Conservation (phyloP, 2,329 filamentous ascomycete species). For the Pseudocercospora vitis region DNA sequence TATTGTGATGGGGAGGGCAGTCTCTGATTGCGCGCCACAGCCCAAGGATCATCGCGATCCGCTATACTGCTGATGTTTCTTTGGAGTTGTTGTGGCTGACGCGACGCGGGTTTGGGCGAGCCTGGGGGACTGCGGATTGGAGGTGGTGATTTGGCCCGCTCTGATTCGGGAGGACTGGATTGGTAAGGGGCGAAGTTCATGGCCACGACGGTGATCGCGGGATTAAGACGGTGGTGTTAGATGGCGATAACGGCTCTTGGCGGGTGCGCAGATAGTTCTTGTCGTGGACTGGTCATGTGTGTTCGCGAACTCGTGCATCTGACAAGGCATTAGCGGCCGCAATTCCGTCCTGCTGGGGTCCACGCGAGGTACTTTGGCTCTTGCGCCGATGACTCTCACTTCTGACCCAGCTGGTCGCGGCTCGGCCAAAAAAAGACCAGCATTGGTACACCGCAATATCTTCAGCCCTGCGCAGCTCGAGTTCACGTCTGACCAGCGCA, state of each 20-base stretch:
- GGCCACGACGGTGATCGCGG: slow-evolving; percentile 34
- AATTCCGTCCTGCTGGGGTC: neutral
- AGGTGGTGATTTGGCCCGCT: slow-evolving; percentile 75
- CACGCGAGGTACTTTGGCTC: neutral
- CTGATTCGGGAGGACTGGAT: slow-evolving; percentile 81
- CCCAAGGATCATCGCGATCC: slow-evolving; percentile 42
- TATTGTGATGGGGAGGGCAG: slow-evolving; percentile 41
- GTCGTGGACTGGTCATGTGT: neutral
- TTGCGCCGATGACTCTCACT: too few species aligned
- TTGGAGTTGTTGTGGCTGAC: slow-evolving; percentile 25
- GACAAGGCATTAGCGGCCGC: too few species aligned
- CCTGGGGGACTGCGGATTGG: slow-evolving; percentile 58
- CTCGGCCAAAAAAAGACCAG: neutral
- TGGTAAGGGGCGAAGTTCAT: slow-evolving; percentile 99
- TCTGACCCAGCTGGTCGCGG: too few species aligned
- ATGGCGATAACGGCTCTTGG: neutral
- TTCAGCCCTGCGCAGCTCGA: neutral
- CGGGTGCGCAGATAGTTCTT: neutral
- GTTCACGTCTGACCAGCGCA: neutral
- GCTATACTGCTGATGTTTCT: slow-evolving; percentile 34
- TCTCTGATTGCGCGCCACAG: slow-evolving; percentile 42
- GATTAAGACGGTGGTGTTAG: slow-evolving; percentile 1
- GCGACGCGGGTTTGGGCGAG: slow-evolving; percentile 44
- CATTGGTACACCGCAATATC: neutral
- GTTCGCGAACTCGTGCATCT: neutral